phyloP scores from a whole-genome alignment of 768 basidiomycete genomes.

The Calocera viscosa region DNA sequence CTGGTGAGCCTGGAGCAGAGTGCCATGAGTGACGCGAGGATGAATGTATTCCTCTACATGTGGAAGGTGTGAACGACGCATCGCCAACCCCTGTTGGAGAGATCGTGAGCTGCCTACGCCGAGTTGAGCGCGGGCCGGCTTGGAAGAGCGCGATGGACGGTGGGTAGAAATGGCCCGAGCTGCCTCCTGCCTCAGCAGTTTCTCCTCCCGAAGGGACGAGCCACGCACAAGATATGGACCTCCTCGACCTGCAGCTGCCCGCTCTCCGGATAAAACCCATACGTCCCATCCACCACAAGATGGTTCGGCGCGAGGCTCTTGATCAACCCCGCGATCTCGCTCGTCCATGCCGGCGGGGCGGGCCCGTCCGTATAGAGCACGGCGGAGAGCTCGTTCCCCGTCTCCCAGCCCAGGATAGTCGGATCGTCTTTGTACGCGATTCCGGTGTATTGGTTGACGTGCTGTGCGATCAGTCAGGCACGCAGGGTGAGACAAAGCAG shows the following conservation, averaged over 20 bases:
- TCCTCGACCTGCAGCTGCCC: conserved; percentile 15
- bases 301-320: conserved; percentile 24
- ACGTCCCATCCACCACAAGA: conserved; percentile 21
- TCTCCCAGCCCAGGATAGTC: conserved; percentile 24
- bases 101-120: conserved; percentile 12
- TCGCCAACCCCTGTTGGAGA: conserved; percentile 23
- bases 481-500: background rate
- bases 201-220: too few species aligned
- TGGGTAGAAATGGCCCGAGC: conserved; percentile 18
- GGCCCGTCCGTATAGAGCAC: conserved; percentile 22
- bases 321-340: conserved; percentile 19
- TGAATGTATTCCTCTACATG: too few species aligned
- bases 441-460: conserved; percentile 24
- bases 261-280: conserved; percentile 18
- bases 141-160: conserved; percentile 18
- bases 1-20: too few species aligned
- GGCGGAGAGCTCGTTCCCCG: conserved; percentile 24
- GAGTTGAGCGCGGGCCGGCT: conserved; percentile 14
- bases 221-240: conserved; percentile 21
- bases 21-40: too few species aligned
- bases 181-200: too few species aligned
- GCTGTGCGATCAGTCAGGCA: conserved; percentile 15
- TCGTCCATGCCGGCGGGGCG: conserved; percentile 23
- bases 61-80: conserved; percentile 22
- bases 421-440: conserved; percentile 24